phyloP scores from a whole-genome alignment of 306 rosid species.

The Rosa multiflora region DNA sequence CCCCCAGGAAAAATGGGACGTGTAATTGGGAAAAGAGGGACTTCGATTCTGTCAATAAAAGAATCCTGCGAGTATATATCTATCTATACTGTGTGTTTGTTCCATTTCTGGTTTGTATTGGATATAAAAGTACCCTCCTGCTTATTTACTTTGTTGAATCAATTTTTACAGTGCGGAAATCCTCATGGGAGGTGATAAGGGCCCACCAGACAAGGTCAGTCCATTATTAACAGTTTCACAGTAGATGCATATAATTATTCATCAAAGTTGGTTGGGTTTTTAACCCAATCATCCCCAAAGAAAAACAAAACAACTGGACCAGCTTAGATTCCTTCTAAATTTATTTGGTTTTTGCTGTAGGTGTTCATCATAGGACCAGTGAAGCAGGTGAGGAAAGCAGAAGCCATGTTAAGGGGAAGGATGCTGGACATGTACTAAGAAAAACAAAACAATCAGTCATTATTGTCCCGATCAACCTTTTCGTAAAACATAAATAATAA shows the following conservation, averaged over 20 bases:
- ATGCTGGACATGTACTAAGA: constrained; percentile 52
- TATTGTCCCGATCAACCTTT: constrained; percentile 14
- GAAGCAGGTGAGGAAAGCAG: constrained; percentile 92
- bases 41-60: constrained; percentile 76
- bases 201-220: constrained; percentile 94
- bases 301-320: background rate
- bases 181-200: constrained; percentile 75
- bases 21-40: constrained; percentile 80
- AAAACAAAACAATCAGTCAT: constrained; percentile 7
- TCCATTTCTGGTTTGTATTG: background rate
- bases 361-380: constrained; percentile 85
- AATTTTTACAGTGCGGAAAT: constrained; percentile 77
- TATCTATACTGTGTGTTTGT: background rate
- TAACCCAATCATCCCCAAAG: background rate
- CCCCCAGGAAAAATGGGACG: constrained; percentile 92
- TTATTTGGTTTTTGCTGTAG: constrained; percentile 37
- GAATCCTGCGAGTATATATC: constrained; percentile 72
- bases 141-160: constrained; percentile 20
- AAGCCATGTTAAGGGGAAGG: constrained; percentile 94
- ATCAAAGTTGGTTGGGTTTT: background rate
- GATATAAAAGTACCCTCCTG: constrained; percentile 16
- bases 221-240: background rate
- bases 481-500: constrained; percentile 21
- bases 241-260: background rate
- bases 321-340: background rate